Evolutionary conservation across 176 grass and related monocot genomes (phyloP), one percentile per base, ranked within the genome.

Genomic region (Pontederia paniculata): DNA sequence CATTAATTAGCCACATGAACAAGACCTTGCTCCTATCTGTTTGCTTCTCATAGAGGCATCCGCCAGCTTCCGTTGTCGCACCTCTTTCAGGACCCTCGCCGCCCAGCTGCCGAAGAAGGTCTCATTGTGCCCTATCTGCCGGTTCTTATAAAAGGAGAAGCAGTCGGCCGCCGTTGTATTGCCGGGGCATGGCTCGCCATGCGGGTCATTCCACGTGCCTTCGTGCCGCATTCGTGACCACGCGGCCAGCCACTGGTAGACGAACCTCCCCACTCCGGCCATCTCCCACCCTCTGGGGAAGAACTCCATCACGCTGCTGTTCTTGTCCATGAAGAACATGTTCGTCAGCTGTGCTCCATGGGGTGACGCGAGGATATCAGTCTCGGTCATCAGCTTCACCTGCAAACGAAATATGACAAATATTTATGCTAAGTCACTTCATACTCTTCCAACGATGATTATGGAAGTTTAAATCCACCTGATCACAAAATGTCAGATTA

Each of bases 331-430:
- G 55, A 95, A 88, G 19, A 82, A 7, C 57, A 77, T 16, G 68
- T 88, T 95, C 1, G 81, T 74, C 77, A 95, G 52, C 78, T 84
- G 89, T 4, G 80, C 89, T 14, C 89, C 84, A 8, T 95, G 89
- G 4, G 84, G 25, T 1, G 84, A 79, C 19, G 79, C 63, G 28
- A 88, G 52, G 67, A 95, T 74, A 48, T 95, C 81, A 10, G 84
- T 88, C 56, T 66, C 61, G 17, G 80, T 82, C 65, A 88, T 28
- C 45, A 95, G 3, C 67, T 31, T 69, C 47, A 88, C 89, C 89
- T 88, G 67, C 21, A 49, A 17, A 17, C 9, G 55, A 0, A 19
- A 2, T 10, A 16, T 10, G 14, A 20, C 1, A 56, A 21, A 21
- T 11, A 25, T 42, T 14, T 3, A 17, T 1, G 3, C n/a, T n/a